A percentile compares a stretch with the other conserved stretches of the same genome.
Evolutionary conservation across 2,329 filamentous ascomycete species (phyloP).

Genomic region (Diaporthe sp.): DNA sequence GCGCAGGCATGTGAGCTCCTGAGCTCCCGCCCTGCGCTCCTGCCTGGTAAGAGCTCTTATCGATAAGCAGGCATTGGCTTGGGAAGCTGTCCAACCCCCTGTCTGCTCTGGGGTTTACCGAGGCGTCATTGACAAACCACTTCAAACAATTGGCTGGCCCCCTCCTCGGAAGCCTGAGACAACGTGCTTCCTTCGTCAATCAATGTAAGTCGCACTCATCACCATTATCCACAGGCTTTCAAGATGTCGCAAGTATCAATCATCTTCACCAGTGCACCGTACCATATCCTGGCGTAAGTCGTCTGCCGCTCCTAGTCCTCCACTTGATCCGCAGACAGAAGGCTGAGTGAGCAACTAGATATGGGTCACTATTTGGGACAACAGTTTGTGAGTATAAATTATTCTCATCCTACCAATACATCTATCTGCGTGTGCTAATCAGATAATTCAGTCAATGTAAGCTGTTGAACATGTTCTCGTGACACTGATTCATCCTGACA

Average conservation of each 20-base stretch:
- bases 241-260: conserved; percentile 63
- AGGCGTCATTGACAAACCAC: conserved; percentile 28
- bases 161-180: background rate
- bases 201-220: background rate
- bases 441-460: conserved; percentile 38
- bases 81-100: background rate
- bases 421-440: background rate
- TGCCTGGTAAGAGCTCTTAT: conserved; percentile 26
- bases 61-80: conserved; percentile 14
- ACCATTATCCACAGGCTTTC: conserved; percentile 10
- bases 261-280: conserved; percentile 76
- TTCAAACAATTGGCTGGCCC: background rate
- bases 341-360: conserved; percentile 64
- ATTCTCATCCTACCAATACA: background rate
- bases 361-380: conserved; percentile 88
- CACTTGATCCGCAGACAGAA: background rate
- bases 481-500: conserved; percentile 23
- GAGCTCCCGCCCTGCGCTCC: background rate
- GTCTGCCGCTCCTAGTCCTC: background rate
- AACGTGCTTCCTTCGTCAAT: background rate
- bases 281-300: conserved; percentile 80
- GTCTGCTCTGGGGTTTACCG: background rate
- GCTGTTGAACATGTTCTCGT: background rate
- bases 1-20: conserved; percentile 40
- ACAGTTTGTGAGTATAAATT: conserved; percentile 81